Base-by-base conservation (phyloP, 2,329 filamentous ascomycete genomes). In the Cadophora sp. region DNA sequence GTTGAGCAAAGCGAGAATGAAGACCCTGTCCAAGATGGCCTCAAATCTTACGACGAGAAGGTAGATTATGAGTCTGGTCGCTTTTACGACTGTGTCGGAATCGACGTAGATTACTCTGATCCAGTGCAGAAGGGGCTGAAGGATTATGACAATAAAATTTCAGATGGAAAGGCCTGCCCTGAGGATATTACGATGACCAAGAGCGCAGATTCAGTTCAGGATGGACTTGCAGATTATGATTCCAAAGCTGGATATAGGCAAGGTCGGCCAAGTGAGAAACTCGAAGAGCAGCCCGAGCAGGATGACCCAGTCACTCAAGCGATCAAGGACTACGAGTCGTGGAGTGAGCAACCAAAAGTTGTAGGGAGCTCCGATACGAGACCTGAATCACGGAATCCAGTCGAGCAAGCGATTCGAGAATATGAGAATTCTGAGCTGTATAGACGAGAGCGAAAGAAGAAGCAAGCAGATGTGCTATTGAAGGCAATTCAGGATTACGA, bases 21-120 rank as follows among this genome's bases (percentile, higher is more conserved):
- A 19, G 72, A 75, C 61, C 77, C 76, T 1, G 75, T 76, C 5
- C 79, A 79, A 64, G 79, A 80, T 37, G 69, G 77, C 19, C 77
- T 80, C 4, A 79, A 79, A 65, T 71, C 79, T 2, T 84, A 83
- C 63, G 77, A 82, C 1, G 79, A 40, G 16, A 70, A 66, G 31
- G 37, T 68, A 19, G 66, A 67, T 24, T 73, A 79, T 70, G 68
- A 67, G 40, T 65, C 74, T 3, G 68, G 74, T 37, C 65, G 66
- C 12, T 65, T 72, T 29, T 72, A 76, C 12, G 73, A 79, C 50
- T 72, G 72, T 2, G 71, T 76, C 46, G 72, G 69, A 50, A 73
- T 74, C n/a, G 61, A 71, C 1, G 29, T 71, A 4, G 71, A 74
- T 7, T 76, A 69, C 61, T 64, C 70, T 43, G 43, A 62, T 55